phyloP scores from a whole-genome alignment of 345 rosid genomes.

The Populus pruinosa region DNA sequence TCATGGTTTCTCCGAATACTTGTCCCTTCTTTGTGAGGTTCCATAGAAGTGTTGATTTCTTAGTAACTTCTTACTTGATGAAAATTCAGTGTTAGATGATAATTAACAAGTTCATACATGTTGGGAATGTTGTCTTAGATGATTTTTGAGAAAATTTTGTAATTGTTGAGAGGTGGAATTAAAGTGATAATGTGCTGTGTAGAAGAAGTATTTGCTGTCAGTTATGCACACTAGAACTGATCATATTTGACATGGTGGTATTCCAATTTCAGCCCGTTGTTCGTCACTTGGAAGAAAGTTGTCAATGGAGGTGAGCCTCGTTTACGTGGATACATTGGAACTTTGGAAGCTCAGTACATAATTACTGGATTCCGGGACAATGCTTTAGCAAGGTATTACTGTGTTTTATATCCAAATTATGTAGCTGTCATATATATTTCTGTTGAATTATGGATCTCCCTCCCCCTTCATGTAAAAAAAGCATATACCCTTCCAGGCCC shows the following conservation, averaged over 20 bases:
- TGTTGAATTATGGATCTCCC: not conserved
- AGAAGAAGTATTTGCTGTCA: not conserved
- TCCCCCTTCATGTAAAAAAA: not conserved
- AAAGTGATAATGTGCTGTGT: not conserved
- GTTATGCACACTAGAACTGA: not conserved
- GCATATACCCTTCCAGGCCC: not conserved
- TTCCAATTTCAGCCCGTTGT: conserved; percentile 69
- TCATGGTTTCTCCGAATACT: not conserved
- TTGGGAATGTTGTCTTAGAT: not conserved
- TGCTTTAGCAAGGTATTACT: conserved; percentile 81
- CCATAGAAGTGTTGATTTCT: not conserved
- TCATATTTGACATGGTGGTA: conserved; percentile 8
- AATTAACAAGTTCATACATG: not conserved
- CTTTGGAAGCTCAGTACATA: conserved; percentile 80
- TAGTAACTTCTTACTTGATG: not conserved
- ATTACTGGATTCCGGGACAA: conserved; percentile 85
- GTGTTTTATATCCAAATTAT: not conserved
- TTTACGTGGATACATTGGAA: conserved; percentile 97
- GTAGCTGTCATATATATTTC: not conserved
- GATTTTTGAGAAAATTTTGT: not conserved
- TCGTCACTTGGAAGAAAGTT: conserved; percentile 95
- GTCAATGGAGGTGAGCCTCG: conserved; percentile 91
- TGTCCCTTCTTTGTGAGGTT: not conserved
- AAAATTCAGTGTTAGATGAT: not conserved
- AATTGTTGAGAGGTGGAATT: not conserved